phyloP scores from a whole-genome alignment of 257 asterid species.

The Fraxinus americana region DNA sequence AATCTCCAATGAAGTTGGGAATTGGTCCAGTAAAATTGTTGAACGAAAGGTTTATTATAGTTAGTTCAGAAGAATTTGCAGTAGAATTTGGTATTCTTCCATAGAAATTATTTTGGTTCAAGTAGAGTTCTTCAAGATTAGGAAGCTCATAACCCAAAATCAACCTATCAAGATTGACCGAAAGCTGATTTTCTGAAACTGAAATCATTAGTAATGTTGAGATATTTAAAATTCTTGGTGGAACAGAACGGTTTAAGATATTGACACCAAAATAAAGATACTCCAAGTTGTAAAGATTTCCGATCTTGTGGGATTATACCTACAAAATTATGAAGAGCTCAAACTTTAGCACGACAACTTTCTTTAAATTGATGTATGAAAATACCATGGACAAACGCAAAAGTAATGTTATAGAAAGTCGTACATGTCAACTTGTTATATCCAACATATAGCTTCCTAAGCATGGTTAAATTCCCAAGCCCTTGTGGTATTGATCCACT shows the following conservation, averaged over 20 bases:
- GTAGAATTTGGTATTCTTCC: neutral
- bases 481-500: too few relatives aligned
- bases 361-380: too few relatives aligned
- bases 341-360: too few relatives aligned
- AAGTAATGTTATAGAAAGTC: neutral
- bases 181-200: neutral
- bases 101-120: too few relatives aligned
- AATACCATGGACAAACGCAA: too few relatives aligned
- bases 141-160: slow-evolving; percentile 5
- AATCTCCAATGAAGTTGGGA: slow-evolving; percentile 19
- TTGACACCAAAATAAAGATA: too few relatives aligned
- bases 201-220: neutral
- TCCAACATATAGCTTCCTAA: slow-evolving; percentile 25
- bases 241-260: too few relatives aligned
- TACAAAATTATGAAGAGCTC: too few relatives aligned
- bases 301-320: too few relatives aligned
- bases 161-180: slow-evolving; percentile 11
- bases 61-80: slow-evolving; percentile 18
- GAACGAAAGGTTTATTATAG: neutral
- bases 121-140: neutral
- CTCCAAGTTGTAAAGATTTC: too few relatives aligned
- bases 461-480: slow-evolving; percentile 10
- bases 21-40: slow-evolving; percentile 23
- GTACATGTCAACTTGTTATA: slow-evolving; percentile 23
- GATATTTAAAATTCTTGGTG: slow-evolving; percentile 4